phyloP scores from a whole-genome alignment of 2,329 filamentous ascomycete species.

The Trichoderma atroviride region DNA sequence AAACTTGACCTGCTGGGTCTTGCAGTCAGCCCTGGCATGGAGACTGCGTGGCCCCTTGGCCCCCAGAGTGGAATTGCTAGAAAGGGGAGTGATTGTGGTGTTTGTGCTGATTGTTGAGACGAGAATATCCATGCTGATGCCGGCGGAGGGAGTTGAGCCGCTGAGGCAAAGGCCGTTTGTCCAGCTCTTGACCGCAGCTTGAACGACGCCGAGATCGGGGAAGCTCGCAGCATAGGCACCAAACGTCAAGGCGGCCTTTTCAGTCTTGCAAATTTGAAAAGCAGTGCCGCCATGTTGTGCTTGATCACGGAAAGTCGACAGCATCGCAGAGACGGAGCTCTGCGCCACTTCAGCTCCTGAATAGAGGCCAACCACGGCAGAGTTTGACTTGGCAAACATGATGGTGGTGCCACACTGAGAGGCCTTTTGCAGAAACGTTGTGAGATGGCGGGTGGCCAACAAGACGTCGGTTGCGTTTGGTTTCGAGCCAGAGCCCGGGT shows the following conservation, averaged over 20 bases:
- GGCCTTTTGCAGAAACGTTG: background rate
- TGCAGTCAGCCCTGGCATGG: background rate
- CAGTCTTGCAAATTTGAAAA: background rate
- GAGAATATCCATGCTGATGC: background rate
- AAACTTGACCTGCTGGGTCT: constrained; percentile 3
- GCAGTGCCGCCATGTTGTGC: background rate
- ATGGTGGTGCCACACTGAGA: constrained; percentile 31
- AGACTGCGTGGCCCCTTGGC: background rate
- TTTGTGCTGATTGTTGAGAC: background rate
- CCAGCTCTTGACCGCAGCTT: constrained; percentile 2
- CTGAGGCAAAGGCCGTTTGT: background rate
- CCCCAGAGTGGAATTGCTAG: background rate
- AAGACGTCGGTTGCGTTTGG: background rate
- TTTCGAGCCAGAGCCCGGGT: background rate
- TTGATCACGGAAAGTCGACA: background rate
- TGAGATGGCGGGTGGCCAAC: background rate
- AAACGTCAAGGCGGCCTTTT: background rate
- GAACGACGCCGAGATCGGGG: constrained; percentile 26
- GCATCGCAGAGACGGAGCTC: background rate
- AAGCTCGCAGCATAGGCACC: background rate
- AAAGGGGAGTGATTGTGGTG: background rate
- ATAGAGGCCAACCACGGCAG: constrained; percentile 40
- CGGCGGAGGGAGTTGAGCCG: background rate
- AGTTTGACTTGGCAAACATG: constrained; percentile 37
- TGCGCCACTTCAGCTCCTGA: background rate